These are phyloP conservation scores for Aspergillus aculeatinus DNA, from an alignment of 2,329 filamentous ascomycete genomes.

Conservation along the genomic window DNA sequence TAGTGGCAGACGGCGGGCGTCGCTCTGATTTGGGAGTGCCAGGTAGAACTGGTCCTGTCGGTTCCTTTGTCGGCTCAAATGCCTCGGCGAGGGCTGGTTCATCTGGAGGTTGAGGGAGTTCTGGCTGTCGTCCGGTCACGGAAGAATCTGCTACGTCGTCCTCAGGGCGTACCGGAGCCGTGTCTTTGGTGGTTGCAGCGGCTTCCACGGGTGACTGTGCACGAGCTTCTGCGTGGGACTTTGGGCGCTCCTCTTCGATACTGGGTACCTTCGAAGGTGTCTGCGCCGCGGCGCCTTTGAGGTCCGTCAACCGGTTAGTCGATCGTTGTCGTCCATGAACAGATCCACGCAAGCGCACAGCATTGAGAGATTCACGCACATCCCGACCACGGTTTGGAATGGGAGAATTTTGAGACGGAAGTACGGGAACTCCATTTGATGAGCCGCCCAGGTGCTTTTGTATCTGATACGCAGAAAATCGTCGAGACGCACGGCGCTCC, in stretches of 20 bases:
- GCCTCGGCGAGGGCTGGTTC: constrained; percentile 35
- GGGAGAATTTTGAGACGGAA: constrained; percentile 59
- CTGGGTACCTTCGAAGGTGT: constrained; percentile 59
- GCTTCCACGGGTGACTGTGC: constrained; percentile 14
- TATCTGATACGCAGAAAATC: constrained; percentile 96
- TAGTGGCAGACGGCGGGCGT: constrained; percentile 20
- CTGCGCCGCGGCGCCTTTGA: constrained; percentile 49
- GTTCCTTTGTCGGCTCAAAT: constrained; percentile 35
- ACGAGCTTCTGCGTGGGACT: constrained; percentile 35
- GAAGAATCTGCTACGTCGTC: constrained; percentile 39
- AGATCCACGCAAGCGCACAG: constrained; percentile 62
- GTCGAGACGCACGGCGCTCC: constrained; percentile 84
- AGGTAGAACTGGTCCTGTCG: constrained; percentile 21
- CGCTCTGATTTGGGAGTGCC: constrained; percentile 28
- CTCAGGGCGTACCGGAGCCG: constrained; percentile 47
- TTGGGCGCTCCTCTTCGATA: constrained; percentile 42
- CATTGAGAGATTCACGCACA: constrained; percentile 78
- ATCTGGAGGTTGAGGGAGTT: constrained; percentile 48
- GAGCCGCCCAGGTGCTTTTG: constrained; percentile 85
- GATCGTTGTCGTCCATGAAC: constrained; percentile 54
- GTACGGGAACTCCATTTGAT: constrained; percentile 78
- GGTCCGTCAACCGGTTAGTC: constrained; percentile 54
- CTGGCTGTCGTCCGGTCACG: constrained; percentile 55
- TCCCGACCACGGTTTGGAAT: constrained; percentile 73
- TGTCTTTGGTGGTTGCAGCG: constrained; percentile 57